Evolutionary conservation across 805 yeast genomes (phyloP).

Genomic region (Wickerhamiella sorbophila): DNA sequence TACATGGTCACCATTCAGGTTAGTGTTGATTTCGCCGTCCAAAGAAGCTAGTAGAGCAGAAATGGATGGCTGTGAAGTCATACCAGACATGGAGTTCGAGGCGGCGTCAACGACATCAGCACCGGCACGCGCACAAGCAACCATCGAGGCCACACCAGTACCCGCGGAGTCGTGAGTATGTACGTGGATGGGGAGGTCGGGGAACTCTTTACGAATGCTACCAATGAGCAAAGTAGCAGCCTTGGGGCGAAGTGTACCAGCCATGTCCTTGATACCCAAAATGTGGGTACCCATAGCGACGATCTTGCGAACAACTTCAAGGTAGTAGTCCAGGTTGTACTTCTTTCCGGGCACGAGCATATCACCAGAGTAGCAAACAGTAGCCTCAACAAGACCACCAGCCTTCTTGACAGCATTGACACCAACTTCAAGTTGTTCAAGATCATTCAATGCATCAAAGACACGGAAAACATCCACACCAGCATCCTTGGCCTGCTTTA

Average conservation of each 20-base stretch:
- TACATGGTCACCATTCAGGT: slow-evolving; percentile 49
- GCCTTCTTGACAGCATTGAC: slow-evolving; percentile 95
- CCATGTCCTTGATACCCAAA: slow-evolving; percentile 98
- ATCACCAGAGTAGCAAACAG: slow-evolving; percentile 97
- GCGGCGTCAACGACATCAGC: slow-evolving; percentile 98
- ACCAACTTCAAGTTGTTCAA: slow-evolving; percentile 94
- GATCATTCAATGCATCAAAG: slow-evolving; percentile 91
- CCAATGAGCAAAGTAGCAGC: slow-evolving; percentile 79
- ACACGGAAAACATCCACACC: slow-evolving; percentile 98
- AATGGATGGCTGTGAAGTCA: slow-evolving; percentile 96
- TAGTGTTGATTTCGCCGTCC: slow-evolving; percentile 72
- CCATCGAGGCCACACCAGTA: slow-evolving; percentile 96
- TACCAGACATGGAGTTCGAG: slow-evolving; percentile 91
- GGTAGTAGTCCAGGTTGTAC: slow-evolving; percentile 83
- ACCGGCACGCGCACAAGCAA: slow-evolving; percentile 87
- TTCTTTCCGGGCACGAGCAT: slow-evolving; percentile 93
- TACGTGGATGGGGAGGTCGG: slow-evolving; percentile 91
- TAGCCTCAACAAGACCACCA: slow-evolving; percentile 98
- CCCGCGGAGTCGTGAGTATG: slow-evolving; percentile 99
- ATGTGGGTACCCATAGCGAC: slow-evolving; percentile 93
- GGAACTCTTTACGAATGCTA: slow-evolving; percentile 70
- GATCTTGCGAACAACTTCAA: slow-evolving; percentile 65
- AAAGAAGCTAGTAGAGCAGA: slow-evolving; percentile 84
- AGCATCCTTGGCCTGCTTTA: slow-evolving; percentile 79
- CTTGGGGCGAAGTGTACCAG: slow-evolving; percentile 92